Evolutionary conservation across 208 protist species (phyloP).

Genomic region (Leishmania turanica): DNA sequence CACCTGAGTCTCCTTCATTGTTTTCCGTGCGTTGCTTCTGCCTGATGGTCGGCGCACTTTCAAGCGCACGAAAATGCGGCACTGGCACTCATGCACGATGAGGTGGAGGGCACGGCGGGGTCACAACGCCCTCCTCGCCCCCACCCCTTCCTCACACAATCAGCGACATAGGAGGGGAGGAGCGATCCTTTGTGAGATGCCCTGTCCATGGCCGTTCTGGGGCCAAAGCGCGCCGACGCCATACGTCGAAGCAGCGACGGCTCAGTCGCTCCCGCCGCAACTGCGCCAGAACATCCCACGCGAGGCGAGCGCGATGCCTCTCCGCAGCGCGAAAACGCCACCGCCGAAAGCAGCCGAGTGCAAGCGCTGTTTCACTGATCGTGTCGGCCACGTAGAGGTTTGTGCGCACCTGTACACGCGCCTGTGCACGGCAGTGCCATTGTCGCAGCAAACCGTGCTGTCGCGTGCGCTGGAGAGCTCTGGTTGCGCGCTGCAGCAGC

Average conservation of each 20-base stretch:
- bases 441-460: slow-evolving; percentile 13
- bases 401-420: slow-evolving; percentile 15
- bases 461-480: slow-evolving; percentile 1
- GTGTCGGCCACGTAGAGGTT: slow-evolving; percentile 62
- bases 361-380: slow-evolving; percentile 63
- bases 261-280: slow-evolving; percentile 50
- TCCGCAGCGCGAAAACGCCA: slow-evolving; percentile 49
- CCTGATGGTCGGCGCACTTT: neutral
- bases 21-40: too few relatives aligned
- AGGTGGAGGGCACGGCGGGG: neutral
- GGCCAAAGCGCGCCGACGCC: slow-evolving; percentile 42
- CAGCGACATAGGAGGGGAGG: neutral
- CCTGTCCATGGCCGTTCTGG: neutral
- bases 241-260: slow-evolving; percentile 41
- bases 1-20: neutral
- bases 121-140: neutral
- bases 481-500: slow-evolving; percentile 1
- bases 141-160: neutral
- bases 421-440: slow-evolving; percentile 24
- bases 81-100: neutral
- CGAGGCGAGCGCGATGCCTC: slow-evolving; percentile 35
- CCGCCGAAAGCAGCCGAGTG: slow-evolving; percentile 61
- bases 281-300: slow-evolving; percentile 48
- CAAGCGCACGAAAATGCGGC: neutral
- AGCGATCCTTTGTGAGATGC: neutral